These are phyloP conservation scores for Penicillium sp. DNA, from an alignment of 2,329 filamentous ascomycete genomes.

Conservation along the genomic window DNA sequence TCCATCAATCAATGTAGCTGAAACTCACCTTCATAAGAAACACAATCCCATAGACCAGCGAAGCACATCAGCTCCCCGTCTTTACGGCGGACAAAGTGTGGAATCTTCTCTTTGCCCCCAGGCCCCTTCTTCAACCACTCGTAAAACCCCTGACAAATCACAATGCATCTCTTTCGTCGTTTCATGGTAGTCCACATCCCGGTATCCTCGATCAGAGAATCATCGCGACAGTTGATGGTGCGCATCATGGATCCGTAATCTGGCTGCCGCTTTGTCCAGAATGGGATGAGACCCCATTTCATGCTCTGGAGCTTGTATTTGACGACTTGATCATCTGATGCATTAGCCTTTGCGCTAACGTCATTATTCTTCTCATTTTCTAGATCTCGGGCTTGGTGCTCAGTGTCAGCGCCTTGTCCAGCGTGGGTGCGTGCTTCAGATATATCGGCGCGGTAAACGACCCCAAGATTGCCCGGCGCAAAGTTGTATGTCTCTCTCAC, in stretches of 20 bases:
- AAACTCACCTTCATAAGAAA: slow-evolving; percentile 66
- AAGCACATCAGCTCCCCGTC: slow-evolving; percentile 84
- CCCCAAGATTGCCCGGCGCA: slow-evolving; percentile 77
- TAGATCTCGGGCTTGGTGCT: slow-evolving; percentile 16
- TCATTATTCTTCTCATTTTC: slow-evolving; percentile 6
- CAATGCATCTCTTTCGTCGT: slow-evolving; percentile 77
- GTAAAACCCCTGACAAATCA: slow-evolving; percentile 89
- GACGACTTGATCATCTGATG: slow-evolving; percentile 34
- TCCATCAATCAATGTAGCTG: neutral
- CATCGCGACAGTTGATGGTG: slow-evolving; percentile 93
- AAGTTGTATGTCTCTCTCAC: slow-evolving; percentile 84
- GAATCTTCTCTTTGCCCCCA: slow-evolving; percentile 71
- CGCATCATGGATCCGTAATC: slow-evolving; percentile 74
- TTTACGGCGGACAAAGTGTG: slow-evolving; percentile 76
- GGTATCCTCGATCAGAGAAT: slow-evolving; percentile 69
- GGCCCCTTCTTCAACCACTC: slow-evolving; percentile 83
- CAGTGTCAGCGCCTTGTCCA: slow-evolving; percentile 17
- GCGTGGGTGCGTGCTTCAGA: slow-evolving; percentile 51
- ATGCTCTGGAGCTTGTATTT: slow-evolving; percentile 84
- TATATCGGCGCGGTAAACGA: slow-evolving; percentile 77
- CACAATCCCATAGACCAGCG: slow-evolving; percentile 88
- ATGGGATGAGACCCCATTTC: slow-evolving; percentile 94
- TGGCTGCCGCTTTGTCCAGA: slow-evolving; percentile 83
- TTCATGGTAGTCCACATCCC: slow-evolving; percentile 96
- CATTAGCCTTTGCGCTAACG: slow-evolving; percentile 14